Base-by-base conservation (phyloP, 176 grass and related monocot species). In the Oryza longistaminata region DNA sequence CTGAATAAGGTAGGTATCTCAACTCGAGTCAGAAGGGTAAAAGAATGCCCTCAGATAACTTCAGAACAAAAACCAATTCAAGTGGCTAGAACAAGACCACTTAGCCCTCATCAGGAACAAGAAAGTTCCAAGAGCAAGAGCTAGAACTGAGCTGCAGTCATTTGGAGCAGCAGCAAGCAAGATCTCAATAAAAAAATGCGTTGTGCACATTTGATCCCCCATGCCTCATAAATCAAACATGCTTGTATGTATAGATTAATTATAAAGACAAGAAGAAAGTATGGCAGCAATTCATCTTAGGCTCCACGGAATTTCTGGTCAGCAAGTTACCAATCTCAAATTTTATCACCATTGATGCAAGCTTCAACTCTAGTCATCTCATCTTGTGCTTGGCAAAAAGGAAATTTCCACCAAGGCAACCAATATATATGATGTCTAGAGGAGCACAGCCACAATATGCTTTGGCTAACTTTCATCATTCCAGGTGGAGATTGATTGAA, bases 391-490 rank as follows among this genome's bases (percentile, higher is more conserved):
- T 62, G 42, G 69, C 58, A 71, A 40, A 75, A 25, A n/a, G 17
- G 5, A 68, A 21, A 68, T 48, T 78, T 73, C 58, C 67, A 68
- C 78, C 86, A 85, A 58, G 29, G 27, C 44, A 22, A 65, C 50
- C 22, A 29, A 74, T 13, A 77, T 27, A 81, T 66, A 66, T 85
- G 39, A 66, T 48, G 64, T 58, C 44, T 88, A 44, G 76, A 89
- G 78, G 93, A 94, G 88, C 89, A 88, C 88, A 85, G n/a, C 64
- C 75, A 88, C 68, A 85, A 10, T 97, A 85, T 76, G 90, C 90
- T 94, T 94, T 94, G 85, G 92, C 81, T 94, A 97, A 81, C 85
- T 92, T 87, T 79, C 94, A 87, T 94, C 94, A 92, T 87, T 87
- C 90, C 86, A 93, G 85, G 46, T 87, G 25, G 52, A 45, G 25